Evolutionary conservation across 768 basidiomycete genomes (phyloP).

Genomic region (Cystofilobasidium bisporidii): DNA sequence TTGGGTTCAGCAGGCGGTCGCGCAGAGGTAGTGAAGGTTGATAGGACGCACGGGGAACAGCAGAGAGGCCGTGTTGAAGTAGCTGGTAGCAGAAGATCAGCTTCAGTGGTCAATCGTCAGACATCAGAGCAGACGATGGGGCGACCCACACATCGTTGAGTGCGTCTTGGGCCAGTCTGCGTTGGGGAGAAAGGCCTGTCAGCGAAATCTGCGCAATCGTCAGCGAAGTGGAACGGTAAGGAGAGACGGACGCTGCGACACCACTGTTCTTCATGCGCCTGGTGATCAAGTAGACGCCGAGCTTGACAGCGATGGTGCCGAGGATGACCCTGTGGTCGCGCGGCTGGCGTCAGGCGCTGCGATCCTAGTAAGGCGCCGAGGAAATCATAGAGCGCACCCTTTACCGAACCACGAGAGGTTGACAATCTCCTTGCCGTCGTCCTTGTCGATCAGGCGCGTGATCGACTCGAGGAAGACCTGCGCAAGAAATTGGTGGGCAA

Average conservation of each 20-base stretch:
- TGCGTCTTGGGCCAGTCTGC: constrained; percentile 23
- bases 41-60: constrained; percentile 16
- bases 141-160: constrained; percentile 18
- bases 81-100: not conserved
- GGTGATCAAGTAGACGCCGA: constrained; percentile 6
- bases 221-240: not conserved
- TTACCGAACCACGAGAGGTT: constrained; percentile 14
- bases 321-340: constrained; percentile 11
- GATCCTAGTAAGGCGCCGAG: no score
- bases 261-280: constrained; percentile 6
- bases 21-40: not conserved
- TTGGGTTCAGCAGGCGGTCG: not conserved
- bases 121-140: not conserved
- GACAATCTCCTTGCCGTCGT: not conserved
- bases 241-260: constrained; percentile 11
- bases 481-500: no score
- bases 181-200: not conserved
- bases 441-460: constrained; percentile 7
- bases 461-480: constrained; percentile 26
- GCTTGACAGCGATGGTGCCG: constrained; percentile 18
- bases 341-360: no score
- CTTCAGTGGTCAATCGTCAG: no score
- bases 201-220: not conserved
- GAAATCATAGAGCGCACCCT: constrained; percentile 3
- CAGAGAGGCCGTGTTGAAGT: constrained; percentile 21